Percentiles rank a stretch among this genome's conserved stretches.
Evolutionary conservation across 1,139 yeast species (phyloP).

Genomic region (Geotrichum europaeum): DNA sequence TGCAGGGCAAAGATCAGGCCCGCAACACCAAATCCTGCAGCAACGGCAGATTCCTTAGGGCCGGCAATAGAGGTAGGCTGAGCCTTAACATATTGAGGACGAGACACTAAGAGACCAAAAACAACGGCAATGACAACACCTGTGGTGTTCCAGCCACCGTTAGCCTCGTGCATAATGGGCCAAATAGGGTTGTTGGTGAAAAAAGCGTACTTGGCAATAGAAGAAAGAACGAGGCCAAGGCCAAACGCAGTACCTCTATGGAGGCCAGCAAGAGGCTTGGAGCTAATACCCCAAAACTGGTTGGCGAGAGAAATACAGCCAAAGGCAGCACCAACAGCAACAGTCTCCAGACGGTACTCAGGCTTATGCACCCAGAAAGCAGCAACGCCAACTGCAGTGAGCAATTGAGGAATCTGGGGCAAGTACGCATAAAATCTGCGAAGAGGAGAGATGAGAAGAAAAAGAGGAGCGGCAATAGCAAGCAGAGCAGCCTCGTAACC

Average conservation of each 20-base stretch:
- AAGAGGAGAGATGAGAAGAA: conserved; percentile 52
- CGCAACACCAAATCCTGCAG: conserved; percentile 69
- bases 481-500: conserved; percentile 80
- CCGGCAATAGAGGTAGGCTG: conserved; percentile 26
- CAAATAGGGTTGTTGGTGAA: conserved; percentile 90
- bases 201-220: conserved; percentile 66
- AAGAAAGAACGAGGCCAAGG: conserved; percentile 66
- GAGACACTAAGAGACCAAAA: conserved; percentile 52
- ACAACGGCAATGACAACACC: conserved; percentile 66
- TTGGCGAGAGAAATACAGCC: conserved; percentile 57
- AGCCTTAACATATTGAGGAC: conserved; percentile 27
- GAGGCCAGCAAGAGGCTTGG: conserved; percentile 41
- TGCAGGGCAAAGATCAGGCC: conserved; percentile 66
- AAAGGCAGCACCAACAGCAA: conserved; percentile 63
- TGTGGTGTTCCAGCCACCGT: conserved; percentile 77
- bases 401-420: conserved; percentile 47
- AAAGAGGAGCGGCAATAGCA: conserved; percentile 51
- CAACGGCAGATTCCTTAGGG: conserved; percentile 34
- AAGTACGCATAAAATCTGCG: conserved; percentile 45
- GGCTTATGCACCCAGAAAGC: conserved; percentile 67
- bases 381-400: conserved; percentile 68
- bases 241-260: conserved; percentile 58
- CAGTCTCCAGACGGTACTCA: conserved; percentile 55
- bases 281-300: conserved; percentile 48
- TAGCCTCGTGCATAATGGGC: conserved; percentile 84